These are phyloP conservation scores for Chionographis japonica DNA, from an alignment of 106 monocot species.

Conservation along the genomic window DNA sequence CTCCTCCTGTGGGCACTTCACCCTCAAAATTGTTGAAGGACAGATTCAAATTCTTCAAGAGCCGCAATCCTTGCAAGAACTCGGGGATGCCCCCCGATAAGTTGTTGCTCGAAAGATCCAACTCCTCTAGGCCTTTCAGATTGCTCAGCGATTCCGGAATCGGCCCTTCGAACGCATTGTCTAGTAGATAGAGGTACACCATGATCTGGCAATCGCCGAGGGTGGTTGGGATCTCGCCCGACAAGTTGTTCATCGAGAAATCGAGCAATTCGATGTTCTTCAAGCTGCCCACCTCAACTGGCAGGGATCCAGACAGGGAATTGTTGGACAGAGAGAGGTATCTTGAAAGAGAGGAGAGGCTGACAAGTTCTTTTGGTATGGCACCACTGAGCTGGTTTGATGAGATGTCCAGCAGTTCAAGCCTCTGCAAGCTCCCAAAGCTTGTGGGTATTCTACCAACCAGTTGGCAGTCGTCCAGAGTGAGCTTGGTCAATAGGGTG, in stretches of 20 bases:
- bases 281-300: constrained; percentile 6
- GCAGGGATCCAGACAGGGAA: constrained; percentile 1
- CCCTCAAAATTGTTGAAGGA: constrained; percentile 24
- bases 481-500: not conserved
- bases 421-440: constrained; percentile 12
- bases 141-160: constrained; percentile 17
- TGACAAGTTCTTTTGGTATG: constrained; percentile 22
- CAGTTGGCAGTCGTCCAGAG: not conserved
- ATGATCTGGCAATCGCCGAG: constrained; percentile 16
- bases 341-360: constrained; percentile 7
- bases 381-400: constrained; percentile 11
- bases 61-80: not conserved
- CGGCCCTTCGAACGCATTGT: constrained; percentile 11
- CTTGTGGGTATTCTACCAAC: constrained; percentile 16
- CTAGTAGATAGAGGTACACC: constrained; percentile 5
- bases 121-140: constrained; percentile 2
- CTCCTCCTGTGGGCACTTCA: constrained; percentile 8
- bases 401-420: constrained; percentile 4
- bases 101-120: constrained; percentile 35
- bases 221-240: constrained; percentile 23
- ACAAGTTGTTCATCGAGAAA: constrained; percentile 16
- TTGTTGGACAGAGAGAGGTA: constrained; percentile 10
- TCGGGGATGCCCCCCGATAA: constrained; percentile 24
- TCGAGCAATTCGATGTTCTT: not conserved
- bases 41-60: constrained; percentile 7